Conservation (phyloP, 2,329 filamentous ascomycete genomes). For the Fusarium globosum region DNA sequence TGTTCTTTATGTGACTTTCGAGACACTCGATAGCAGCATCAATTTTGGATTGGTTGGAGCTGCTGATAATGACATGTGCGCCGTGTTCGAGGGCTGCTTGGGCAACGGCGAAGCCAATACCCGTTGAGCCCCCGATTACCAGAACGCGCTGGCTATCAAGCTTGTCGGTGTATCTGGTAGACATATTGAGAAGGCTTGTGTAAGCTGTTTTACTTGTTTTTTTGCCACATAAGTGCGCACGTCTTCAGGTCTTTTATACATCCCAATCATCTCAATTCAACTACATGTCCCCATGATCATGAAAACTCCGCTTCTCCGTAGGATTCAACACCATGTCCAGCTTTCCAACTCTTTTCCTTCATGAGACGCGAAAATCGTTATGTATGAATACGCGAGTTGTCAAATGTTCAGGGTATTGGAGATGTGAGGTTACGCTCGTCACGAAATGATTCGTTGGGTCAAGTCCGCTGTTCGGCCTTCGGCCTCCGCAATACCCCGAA, state of each 20-base stretch:
- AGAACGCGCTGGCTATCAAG: not conserved
- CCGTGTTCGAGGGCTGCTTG: not conserved
- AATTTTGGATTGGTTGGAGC: not conserved
- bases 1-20: rapidly evolving
- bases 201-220: rapidly evolving
- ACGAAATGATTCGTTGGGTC: not conserved
- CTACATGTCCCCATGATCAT: not conserved
- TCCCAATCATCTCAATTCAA: not conserved
- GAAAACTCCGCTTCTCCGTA: not conserved
- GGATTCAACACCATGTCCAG: not conserved
- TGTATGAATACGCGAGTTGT: rapidly evolving
- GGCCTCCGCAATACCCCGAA: not conserved
- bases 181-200: rapidly evolving
- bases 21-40: not conserved
- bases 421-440: not conserved
- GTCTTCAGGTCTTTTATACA: not conserved
- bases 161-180: not conserved
- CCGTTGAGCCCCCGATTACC: not conserved
- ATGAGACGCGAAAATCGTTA: not conserved
- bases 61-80: not conserved
- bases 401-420: not conserved
- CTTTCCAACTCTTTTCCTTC: not conserved
- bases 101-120: not conserved
- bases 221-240: rapidly evolving
- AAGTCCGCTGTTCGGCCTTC: not conserved